Evolutionary conservation across 352 stramenopile species (phyloP), one percentile per base, ranked within the genome.

Genomic region (Saprolegnia parasitica): DNA sequence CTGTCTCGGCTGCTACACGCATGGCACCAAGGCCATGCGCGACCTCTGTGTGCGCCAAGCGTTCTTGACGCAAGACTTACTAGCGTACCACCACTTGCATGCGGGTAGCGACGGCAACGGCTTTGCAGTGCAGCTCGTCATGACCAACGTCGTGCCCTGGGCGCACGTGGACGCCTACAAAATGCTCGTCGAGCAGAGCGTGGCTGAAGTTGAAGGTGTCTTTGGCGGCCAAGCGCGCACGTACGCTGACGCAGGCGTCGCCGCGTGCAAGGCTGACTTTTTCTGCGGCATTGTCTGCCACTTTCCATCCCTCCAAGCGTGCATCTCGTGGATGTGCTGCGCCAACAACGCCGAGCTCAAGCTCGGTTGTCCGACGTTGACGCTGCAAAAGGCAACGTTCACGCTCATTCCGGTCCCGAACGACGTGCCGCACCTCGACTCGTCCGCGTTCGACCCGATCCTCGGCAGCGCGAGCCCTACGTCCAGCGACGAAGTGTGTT

Each of bases 261-360:
- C 63, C 4, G 50, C 8, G 6, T 10, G 39, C 6, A 66, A 66
- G 13, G n/a, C 58, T 3, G 32, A 35, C 49, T 23, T 57, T 6
- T 37, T 61, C 15, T 60, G 63, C 39, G 46, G 20, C 2, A 29
- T 70, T 11, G 54, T 70, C 39, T 29, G 21, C 13, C 63, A 70
- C 23, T 58, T 70, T n/a, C 21, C 54, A 5, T 13, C n/a, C 1
- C 23, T 70, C 0, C 63, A 70, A 18, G 26, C 24, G 2, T 52
- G 54, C 29, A 52, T 70, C 26, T 60, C 63, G 49, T 70, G 63
- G 63, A 13, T 70, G 16, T 70, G 63, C 54, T 70, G 63, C 39
- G 46, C 23, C 8, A 45, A 52, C n/a, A 70, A 70, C 39, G 50
- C 46, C 20, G 42, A 70, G 47, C 35, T 70, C 50, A 70, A 70